A percentile compares a stretch with the other conserved stretches of the same genome.
These are phyloP conservation scores for Encephalitozoon romaleae DNA, from an alignment of 371 early-diverging fungal genomes.

Conservation along the genomic window DNA sequence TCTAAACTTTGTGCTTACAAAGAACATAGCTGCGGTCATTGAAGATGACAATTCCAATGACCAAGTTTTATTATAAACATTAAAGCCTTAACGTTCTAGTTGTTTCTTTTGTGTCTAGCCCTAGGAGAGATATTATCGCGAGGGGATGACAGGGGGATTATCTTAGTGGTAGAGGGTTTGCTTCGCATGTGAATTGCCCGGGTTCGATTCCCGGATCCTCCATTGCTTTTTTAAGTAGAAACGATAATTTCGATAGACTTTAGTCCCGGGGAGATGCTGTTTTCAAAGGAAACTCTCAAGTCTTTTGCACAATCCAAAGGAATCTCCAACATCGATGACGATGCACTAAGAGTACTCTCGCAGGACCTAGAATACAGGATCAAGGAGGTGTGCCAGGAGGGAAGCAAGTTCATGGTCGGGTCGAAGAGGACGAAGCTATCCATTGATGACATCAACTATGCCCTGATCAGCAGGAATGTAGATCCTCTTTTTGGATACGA, in stretches of 20 bases:
- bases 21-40: slow-evolving; percentile 35
- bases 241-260: background rate
- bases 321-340: slow-evolving; percentile 76
- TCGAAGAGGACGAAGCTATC: slow-evolving; percentile 74
- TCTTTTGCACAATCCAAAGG: slow-evolving; percentile 74
- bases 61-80: background rate
- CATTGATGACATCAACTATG: slow-evolving; percentile 83
- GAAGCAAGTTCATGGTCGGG: slow-evolving; percentile 91
- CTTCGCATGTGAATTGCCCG: slow-evolving; percentile 62
- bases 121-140: no score
- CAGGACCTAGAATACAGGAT: slow-evolving; percentile 91
- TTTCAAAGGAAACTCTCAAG: slow-evolving; percentile 61
- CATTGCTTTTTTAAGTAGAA: background rate
- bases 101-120: background rate
- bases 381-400: slow-evolving; percentile 88
- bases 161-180: slow-evolving; percentile 63
- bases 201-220: slow-evolving; percentile 62
- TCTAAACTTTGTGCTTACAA: slow-evolving; percentile 41
- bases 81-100: background rate
- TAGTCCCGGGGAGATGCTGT: slow-evolving; percentile 51
- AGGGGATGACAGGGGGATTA: slow-evolving; percentile 31
- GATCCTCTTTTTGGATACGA: slow-evolving; percentile 93
- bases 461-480: slow-evolving; percentile 81
- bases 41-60: slow-evolving; percentile 8
- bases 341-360: slow-evolving; percentile 73